Evolutionary conservation across 352 stramenopile species (phyloP).

Genomic region (Hyaloperonospora brassicae): DNA sequence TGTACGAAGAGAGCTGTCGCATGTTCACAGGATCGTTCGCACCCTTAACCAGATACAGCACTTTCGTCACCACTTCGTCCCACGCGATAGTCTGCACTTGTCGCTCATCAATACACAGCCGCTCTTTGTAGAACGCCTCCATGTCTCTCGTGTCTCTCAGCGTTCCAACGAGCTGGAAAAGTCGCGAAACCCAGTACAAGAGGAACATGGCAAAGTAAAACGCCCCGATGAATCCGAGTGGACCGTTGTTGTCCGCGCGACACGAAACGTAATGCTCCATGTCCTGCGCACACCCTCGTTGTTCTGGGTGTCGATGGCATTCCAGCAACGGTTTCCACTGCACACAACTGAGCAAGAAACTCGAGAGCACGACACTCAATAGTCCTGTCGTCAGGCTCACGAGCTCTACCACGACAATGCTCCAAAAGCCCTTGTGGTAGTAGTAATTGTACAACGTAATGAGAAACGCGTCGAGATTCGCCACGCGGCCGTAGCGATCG

Average conservation of each 20-base stretch:
- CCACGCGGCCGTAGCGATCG: constrained; percentile 59
- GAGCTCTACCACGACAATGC: constrained; percentile 84
- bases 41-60: constrained; percentile 66
- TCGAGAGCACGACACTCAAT: constrained; percentile 94
- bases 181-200: constrained; percentile 86
- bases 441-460: constrained; percentile 93
- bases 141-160: constrained; percentile 87
- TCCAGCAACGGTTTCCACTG: constrained; percentile 89
- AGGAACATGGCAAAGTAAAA: constrained; percentile 94
- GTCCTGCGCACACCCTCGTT: constrained; percentile 69
- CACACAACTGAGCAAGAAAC: constrained; percentile 92
- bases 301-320: constrained; percentile 63
- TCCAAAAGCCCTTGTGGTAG: constrained; percentile 89
- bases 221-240: constrained; percentile 54
- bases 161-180: constrained; percentile 74
- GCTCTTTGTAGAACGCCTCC: constrained; percentile 87
- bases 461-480: constrained; percentile 88
- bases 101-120: constrained; percentile 82
- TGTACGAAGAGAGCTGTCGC: constrained; percentile 79
- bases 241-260: constrained; percentile 39
- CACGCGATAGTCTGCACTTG: constrained; percentile 82
- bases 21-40: constrained; percentile 71
- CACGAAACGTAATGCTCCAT: constrained; percentile 71
- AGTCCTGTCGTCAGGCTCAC: constrained; percentile 89
- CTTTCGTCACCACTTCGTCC: constrained; percentile 85